A percentile compares a stretch with the other conserved stretches of the same genome.
phyloP scores from a whole-genome alignment of 1,139 yeast species.

The Zygosaccharomyces sapae region DNA sequence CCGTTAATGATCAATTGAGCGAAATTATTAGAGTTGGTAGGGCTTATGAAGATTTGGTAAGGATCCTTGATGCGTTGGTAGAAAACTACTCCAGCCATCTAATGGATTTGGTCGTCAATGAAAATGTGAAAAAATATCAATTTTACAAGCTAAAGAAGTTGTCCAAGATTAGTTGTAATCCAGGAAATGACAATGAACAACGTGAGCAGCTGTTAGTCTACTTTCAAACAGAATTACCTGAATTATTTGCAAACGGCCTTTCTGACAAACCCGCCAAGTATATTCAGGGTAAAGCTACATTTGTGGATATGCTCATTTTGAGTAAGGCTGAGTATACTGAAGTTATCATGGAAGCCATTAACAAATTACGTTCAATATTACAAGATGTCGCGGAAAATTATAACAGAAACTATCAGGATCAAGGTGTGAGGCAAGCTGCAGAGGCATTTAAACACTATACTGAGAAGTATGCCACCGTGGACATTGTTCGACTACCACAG shows the following conservation, averaged over 20 bases:
- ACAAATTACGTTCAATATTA: constrained; percentile 22
- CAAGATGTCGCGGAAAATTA: constrained; percentile 45
- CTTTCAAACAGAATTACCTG: constrained; percentile 30
- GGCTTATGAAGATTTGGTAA: constrained; percentile 26
- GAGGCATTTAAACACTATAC: constrained; percentile 53
- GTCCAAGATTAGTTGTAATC: constrained; percentile 21
- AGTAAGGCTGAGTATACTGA: constrained; percentile 25
- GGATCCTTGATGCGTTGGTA: constrained; percentile 31
- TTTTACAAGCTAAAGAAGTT: constrained; percentile 13
- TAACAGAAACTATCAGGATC: constrained; percentile 88
- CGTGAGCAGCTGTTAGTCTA: constrained; percentile 27
- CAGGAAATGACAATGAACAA: constrained; percentile 26
- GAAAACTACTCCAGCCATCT: constrained; percentile 34
- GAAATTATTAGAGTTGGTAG: constrained; percentile 21
- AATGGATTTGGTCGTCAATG: constrained; percentile 38
- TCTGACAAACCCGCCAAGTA: constrained; percentile 23
- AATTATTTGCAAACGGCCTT: constrained; percentile 29
- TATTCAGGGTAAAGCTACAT: constrained; percentile 28
- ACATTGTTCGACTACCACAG: constrained; percentile 19
- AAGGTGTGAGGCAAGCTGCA: constrained; percentile 75
- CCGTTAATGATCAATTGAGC: constrained; percentile 22
- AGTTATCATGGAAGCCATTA: constrained; percentile 19
- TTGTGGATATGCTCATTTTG: constrained; percentile 25
- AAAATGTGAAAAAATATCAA: constrained; percentile 25
- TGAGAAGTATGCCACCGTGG: constrained; percentile 18